A percentile compares a stretch with the other conserved stretches of the same genome.
Evolutionary conservation across 768 basidiomycete genomes (phyloP).

Genomic region (Auricularia sp.): DNA sequence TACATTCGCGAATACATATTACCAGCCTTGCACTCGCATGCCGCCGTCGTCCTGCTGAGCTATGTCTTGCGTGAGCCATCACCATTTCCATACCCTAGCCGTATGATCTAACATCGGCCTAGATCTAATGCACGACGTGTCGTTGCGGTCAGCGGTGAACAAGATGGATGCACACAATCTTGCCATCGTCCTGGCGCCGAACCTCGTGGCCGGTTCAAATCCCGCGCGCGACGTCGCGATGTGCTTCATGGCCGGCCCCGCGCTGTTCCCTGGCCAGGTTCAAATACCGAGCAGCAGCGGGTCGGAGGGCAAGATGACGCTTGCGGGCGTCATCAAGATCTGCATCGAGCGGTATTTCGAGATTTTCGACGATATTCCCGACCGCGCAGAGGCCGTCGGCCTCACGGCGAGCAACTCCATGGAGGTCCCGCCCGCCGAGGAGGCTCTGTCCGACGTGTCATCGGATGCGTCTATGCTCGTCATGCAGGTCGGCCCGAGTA

Average conservation of each 20-base stretch:
- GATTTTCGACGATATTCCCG: constrained; percentile 71
- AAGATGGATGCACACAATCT: constrained; percentile 80
- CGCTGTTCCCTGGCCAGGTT: constrained; percentile 22
- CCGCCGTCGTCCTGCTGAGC: constrained; percentile 59
- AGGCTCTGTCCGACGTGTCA: neutral
- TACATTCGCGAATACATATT: constrained; percentile 65
- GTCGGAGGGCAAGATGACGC: constrained; percentile 45
- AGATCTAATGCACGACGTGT: constrained; percentile 78
- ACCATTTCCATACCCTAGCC: neutral
- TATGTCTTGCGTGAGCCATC: constrained; percentile 46
- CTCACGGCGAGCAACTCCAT: neutral
- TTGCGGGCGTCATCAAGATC: constrained; percentile 61
- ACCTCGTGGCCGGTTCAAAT: constrained; percentile 61
- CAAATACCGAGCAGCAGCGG: constrained; percentile 18
- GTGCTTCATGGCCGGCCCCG: constrained; percentile 48
- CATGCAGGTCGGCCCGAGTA: neutral
- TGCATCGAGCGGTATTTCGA: constrained; percentile 81
- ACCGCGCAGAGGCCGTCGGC: constrained; percentile 47
- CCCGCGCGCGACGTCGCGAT: constrained; percentile 64
- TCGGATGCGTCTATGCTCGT: neutral
- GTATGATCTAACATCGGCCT: neutral
- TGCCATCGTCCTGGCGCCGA: constrained; percentile 68
- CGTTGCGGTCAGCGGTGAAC: constrained; percentile 53
- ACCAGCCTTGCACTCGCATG: constrained; percentile 55
- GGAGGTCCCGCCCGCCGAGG: neutral